Base-by-base conservation (phyloP, 73 alveolate species). In the Tetrahymena borealis region DNA sequence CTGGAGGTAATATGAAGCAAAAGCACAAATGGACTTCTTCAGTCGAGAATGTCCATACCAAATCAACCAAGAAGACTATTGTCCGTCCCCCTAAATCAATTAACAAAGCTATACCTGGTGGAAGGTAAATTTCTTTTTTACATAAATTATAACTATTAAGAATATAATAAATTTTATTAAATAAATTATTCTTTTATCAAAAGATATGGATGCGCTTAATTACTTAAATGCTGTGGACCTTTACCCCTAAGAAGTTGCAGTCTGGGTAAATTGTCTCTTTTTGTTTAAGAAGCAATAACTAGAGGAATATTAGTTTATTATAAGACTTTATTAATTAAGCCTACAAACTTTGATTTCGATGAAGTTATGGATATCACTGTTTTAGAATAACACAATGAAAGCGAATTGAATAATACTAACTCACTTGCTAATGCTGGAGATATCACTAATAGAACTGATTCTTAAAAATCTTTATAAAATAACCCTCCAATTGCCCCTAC, bases 191-290 rank as follows among this genome's bases (percentile, higher is more conserved):
- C 28, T 15, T 24, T 60, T 60, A 15, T 24, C 12, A 60, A 60
- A 4, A 60, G 91, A 85, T 93, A 93, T 85, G 95, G 95, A 32
- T 93, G 95, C 32, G 95, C 95, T 4, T 39, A 93, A 18, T 39
- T 93, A 11, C 78, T 93, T n/a, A 93, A 93, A 85, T 93, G 95
- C 39, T 93, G 95, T 40, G 95, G 95, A 8, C 95, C 95, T 18
- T 33, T 93, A 85, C 91, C 90, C 40, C 39, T 93, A 31, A 93
- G 95, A 90, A 39, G 90, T 15, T 93, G 95, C 39, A 39, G 93
- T 7, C 11, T 93, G 33, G 95, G 95, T 0, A 41, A 79, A 7
- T 90, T 93, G 39, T 78, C 93, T 33, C 33, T 93, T 7, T 78
- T 93, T 43, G 91, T 93, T 60, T 93, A 93, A 20, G 95, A 93